These are phyloP conservation scores for Medakamo hakoo DNA, from an alignment of 139 green algal genomes.

Conservation along the genomic window DNA sequence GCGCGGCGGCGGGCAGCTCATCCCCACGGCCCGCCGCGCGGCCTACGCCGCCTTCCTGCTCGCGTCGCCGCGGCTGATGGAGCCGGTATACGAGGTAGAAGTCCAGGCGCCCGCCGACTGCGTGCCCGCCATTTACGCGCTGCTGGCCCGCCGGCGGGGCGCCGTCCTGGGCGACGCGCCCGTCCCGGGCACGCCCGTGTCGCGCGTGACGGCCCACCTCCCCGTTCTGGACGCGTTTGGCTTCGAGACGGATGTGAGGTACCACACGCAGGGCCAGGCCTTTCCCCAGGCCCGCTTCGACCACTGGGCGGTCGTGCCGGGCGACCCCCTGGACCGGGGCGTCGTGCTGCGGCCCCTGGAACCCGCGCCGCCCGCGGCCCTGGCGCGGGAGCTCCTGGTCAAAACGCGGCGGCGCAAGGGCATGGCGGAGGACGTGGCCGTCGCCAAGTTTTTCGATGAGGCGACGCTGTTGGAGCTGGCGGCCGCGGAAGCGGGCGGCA, in stretches of 20 bases:
- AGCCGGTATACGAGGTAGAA: conserved; percentile 71
- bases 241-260: conserved; percentile 96
- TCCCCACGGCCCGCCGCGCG: conserved; percentile 61
- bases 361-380: conserved; percentile 49
- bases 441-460: conserved; percentile 96
- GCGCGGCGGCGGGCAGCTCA: conserved; percentile 80
- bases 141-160: conserved; percentile 87
- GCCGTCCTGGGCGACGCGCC: conserved; percentile 75
- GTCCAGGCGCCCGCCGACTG: conserved; percentile 68
- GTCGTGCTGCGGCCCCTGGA: conserved; percentile 88
- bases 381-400: conserved; percentile 87
- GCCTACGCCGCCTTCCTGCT: conserved; percentile 93
- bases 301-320: conserved; percentile 86
- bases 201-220: conserved; percentile 79
- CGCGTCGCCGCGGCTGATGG: conserved; percentile 93
- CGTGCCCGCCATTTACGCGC: conserved; percentile 89
- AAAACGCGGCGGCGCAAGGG: conserved; percentile 86
- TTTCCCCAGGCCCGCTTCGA: conserved; percentile 93
- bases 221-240: conserved; percentile 93
- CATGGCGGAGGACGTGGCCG: conserved; percentile 94
- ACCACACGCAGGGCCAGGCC: conserved; percentile 93
- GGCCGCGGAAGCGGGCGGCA: background rate
- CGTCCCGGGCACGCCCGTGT: conserved; percentile 75
- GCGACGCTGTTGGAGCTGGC: conserved; percentile 86
- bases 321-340: conserved; percentile 73